Conservation (phyloP, 2,329 filamentous ascomycete species). For the Dactylellina haptotyla region DNA sequence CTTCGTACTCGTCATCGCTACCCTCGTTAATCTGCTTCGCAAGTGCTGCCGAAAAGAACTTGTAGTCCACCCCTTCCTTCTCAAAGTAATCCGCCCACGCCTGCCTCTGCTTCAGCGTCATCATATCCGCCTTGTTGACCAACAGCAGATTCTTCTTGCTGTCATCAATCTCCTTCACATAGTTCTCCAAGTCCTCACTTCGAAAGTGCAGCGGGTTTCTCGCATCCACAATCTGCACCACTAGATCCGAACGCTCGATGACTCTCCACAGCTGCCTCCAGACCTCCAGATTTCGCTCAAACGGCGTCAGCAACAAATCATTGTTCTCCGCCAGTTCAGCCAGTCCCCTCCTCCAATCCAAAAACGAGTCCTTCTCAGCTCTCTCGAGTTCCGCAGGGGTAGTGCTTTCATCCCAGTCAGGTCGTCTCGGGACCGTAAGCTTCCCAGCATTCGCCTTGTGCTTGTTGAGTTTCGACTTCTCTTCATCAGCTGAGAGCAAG, state of each 20-base stretch:
- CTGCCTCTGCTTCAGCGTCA: conserved; percentile 83
- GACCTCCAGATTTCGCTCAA: conserved; percentile 95
- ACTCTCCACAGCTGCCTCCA: conserved; percentile 99
- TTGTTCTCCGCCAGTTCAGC: conserved; percentile 94
- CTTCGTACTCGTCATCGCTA: conserved; percentile 61
- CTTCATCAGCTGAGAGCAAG: conserved; percentile 83
- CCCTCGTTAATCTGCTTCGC: conserved; percentile 80
- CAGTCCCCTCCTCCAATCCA: conserved; percentile 88
- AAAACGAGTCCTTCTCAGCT: conserved; percentile 79
- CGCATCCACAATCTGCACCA: conserved; percentile 98
- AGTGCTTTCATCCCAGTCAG: conserved; percentile 85
- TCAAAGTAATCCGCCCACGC: conserved; percentile 89
- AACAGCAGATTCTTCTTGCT: conserved; percentile 90
- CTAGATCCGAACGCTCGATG: conserved; percentile 92
- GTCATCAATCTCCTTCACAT: conserved; percentile 90
- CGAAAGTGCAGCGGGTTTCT: conserved; percentile 93
- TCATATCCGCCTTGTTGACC: conserved; percentile 99
- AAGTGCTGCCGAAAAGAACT: conserved; percentile 93
- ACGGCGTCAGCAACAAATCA: conserved; percentile 95
- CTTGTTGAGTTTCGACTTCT: conserved; percentile 79
- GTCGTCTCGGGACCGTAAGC: conserved; percentile 88
- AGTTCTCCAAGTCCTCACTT: conserved; percentile 89
- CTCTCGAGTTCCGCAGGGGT: conserved; percentile 83
- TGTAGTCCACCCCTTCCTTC: conserved; percentile 82
- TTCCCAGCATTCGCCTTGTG: conserved; percentile 81